Percentiles rank a stretch among this genome's conserved stretches.
These are phyloP conservation scores for Coffea canephora DNA, from an alignment of 257 asterid genomes.

Conservation along the genomic window DNA sequence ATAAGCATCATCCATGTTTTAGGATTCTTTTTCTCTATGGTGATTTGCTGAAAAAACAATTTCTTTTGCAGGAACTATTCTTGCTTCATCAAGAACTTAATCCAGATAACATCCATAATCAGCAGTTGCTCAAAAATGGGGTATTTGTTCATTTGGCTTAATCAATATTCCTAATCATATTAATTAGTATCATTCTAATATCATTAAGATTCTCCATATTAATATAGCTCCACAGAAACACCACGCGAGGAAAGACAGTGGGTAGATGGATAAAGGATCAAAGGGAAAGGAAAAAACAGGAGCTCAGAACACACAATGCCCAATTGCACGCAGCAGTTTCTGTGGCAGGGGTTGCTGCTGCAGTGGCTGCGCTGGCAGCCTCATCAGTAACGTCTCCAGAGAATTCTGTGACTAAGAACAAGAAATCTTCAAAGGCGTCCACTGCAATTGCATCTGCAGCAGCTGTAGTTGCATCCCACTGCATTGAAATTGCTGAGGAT, in stretches of 20 bases:
- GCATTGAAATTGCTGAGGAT: conserved; percentile 87
- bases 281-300: conserved; percentile 73
- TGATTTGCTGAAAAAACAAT: not conserved
- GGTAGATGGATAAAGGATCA: conserved; percentile 81
- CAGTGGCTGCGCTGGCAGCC: conserved; percentile 80
- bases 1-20: not conserved
- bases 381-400: conserved; percentile 49
- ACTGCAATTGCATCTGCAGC: conserved; percentile 81
- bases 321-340: conserved; percentile 80
- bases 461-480: conserved; percentile 89
- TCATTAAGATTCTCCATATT: conserved; percentile 3
- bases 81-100: conserved; percentile 69
- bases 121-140: conserved; percentile 58
- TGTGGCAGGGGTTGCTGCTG: conserved; percentile 86
- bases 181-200: conserved; percentile 3
- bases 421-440: conserved; percentile 40
- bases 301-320: conserved; percentile 76
- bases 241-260: conserved; percentile 58
- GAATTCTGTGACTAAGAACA: conserved; percentile 30
- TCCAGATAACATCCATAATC: conserved; percentile 54
- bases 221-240: conserved; percentile 49
- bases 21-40: not conserved
- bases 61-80: conserved; percentile 51
- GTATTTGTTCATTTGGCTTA: conserved; percentile 30
- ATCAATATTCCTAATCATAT: not conserved